Evolutionary conservation across 192 early-diverging fungal species (phyloP).

Genomic region (Podila minutissima): DNA sequence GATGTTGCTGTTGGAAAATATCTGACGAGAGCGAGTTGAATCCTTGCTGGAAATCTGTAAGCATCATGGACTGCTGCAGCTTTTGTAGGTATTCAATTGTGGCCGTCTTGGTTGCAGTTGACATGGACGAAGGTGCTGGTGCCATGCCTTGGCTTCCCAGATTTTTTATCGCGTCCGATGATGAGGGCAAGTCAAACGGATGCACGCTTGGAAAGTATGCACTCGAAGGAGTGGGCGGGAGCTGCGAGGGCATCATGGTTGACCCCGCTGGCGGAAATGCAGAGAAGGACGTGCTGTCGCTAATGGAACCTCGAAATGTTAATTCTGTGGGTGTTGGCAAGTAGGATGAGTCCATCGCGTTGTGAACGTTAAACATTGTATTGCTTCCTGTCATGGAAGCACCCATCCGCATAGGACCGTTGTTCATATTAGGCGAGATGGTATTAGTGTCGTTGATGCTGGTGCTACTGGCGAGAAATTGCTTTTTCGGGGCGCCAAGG

Average conservation of each 20-base stretch:
- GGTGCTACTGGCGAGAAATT: slow-evolving; percentile 7
- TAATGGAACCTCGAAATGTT: not conserved
- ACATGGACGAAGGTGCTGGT: not conserved
- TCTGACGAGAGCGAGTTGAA: not conserved
- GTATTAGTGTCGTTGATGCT: not conserved
- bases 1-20: not conserved
- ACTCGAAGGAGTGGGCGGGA: slow-evolving; percentile 8
- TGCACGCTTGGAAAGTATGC: slow-evolving; percentile 14
- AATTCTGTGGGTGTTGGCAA: slow-evolving; percentile 27
- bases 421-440: not conserved
- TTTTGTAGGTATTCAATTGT: slow-evolving; percentile 40
- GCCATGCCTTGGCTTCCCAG: not conserved
- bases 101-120: slow-evolving; percentile 8
- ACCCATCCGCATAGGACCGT: not conserved
- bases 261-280: not conserved
- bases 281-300: not conserved
- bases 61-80: slow-evolving; percentile 27
- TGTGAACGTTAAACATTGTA: not conserved
- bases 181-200: slow-evolving; percentile 17
- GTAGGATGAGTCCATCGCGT: not conserved
- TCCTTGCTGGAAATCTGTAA: not conserved
- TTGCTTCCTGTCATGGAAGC: slow-evolving; percentile 1
- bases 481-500: slow-evolving; percentile 7
- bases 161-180: not conserved
- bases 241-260: not conserved